Conservation (phyloP, 495 filamentous ascomycete species). For the Aspergillus coremiiformis region DNA sequence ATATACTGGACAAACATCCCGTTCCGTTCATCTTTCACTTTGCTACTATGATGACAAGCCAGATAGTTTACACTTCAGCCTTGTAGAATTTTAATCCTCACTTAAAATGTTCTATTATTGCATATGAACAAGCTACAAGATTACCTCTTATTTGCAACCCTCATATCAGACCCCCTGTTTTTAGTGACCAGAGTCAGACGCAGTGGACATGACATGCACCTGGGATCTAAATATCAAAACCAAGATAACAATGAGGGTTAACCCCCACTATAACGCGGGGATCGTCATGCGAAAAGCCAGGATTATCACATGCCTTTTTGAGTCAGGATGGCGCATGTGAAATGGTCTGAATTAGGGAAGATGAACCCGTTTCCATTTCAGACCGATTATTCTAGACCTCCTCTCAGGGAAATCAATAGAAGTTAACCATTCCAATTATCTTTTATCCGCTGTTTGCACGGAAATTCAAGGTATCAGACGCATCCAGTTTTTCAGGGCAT, state of each 20-base stretch:
- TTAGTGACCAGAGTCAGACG: no score
- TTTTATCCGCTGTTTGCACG: not conserved
- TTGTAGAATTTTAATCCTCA: no score
- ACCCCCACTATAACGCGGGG: not conserved
- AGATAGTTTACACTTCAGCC: no score
- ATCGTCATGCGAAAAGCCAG: not conserved
- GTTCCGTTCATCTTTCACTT: no score
- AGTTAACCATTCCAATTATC: not conserved
- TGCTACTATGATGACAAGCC: no score
- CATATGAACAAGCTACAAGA: no score
- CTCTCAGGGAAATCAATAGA: not conserved
- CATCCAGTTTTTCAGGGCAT: constrained; percentile 38
- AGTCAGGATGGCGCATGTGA: not conserved
- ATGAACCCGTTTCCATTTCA: not conserved
- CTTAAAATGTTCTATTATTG: no score
- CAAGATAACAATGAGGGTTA: not conserved
- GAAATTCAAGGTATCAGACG: constrained; percentile 19
- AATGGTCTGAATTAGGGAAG: not conserved
- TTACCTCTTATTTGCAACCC: no score
- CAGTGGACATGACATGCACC: no score
- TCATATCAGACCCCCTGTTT: no score
- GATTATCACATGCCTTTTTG: not conserved
- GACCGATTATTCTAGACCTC: not conserved
- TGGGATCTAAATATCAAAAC: no score
- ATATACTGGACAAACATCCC: no score